Evolutionary conservation across 1,284 basidiomycete genomes (phyloP), one percentile per base, ranked within the genome.

Genomic region (Rhodotorula sp.): DNA sequence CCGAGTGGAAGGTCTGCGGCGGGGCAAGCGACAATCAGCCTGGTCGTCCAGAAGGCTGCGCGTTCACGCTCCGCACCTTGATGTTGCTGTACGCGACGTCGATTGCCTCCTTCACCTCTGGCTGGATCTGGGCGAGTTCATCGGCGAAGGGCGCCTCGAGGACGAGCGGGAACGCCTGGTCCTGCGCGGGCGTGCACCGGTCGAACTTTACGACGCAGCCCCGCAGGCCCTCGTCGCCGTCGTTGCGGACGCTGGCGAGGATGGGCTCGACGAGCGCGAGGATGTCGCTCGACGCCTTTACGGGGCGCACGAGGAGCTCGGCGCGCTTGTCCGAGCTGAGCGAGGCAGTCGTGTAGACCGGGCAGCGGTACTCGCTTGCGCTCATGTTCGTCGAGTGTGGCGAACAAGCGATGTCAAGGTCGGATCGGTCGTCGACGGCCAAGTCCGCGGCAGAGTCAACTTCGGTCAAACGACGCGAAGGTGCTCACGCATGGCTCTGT

Each of bases 141-240:
- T 77, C 70, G 34, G 76, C 66, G 76, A 83, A 85, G 7, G 84
- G 84, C 1, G 83, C 74, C 81, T 84, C 78, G 56, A 82, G 72
- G 65, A 83, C 78, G 73, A 83, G 82, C 52, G 82, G 82, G 55
- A 78, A 76, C 3, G 81, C 74, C 87, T 84, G 1, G 86, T 79
- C 80, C 88, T 90, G 10, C 89, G 91, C n/a, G 88, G 88, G 78
- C 85, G 85, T 59, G 90, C 80, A 78, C 89, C 84, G 9, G 88
- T 99, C 96, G 80, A 98, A 97, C 82, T 95, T 96, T 81, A 91
- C 90, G 45, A 96, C 95, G 79, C 97, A 86, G 74, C 92, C 91
- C 64, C 92, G 86, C 54, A 99, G 86, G 17, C 94, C 97, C 0
- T 85, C 85, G 80, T 99, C 97, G 61, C 96, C 97, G 52, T 90